Evolutionary conservation across 2,329 filamentous ascomycete genomes (phyloP).

Genomic region (Neopestalotiopsis sp.): DNA sequence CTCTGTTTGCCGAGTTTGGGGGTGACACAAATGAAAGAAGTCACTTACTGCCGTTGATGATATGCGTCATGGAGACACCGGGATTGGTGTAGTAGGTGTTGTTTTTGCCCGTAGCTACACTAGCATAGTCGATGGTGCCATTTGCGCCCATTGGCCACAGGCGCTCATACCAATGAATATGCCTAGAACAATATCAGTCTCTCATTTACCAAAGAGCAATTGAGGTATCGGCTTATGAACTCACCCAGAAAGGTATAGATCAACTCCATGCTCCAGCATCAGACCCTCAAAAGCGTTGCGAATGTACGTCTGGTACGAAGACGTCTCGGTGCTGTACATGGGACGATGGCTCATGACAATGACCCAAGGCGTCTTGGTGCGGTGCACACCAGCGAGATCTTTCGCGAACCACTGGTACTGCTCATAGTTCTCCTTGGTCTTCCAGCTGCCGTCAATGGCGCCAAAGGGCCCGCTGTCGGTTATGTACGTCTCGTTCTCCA

Average conservation of each 20-base stretch:
- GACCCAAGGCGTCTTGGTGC: conserved; percentile 59
- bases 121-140: conserved; percentile 8
- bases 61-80: conserved; percentile 5
- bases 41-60: conserved; percentile 1
- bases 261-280: conserved; percentile 61
- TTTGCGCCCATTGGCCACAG: conserved; percentile 12
- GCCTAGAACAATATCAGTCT: too few relatives aligned
- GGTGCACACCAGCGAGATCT: conserved; percentile 62
- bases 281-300: conserved; percentile 57
- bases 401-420: conserved; percentile 61
- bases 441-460: conserved; percentile 26
- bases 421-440: conserved; percentile 37
- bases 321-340: conserved; percentile 49
- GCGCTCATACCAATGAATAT: conserved; percentile 14
- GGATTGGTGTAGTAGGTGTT: conserved; percentile 15
- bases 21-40: too few relatives aligned
- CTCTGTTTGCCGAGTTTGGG: too few relatives aligned
- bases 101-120: conserved; percentile 14
- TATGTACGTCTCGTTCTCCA: conserved; percentile 12
- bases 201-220: too few relatives aligned
- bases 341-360: conserved; percentile 51
- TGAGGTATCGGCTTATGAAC: too few relatives aligned
- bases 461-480: conserved; percentile 56
- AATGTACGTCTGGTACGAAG: conserved; percentile 31
- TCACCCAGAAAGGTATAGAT: conserved; percentile 49